Evolutionary conservation across 225 moss, liverwort and hornwort species (phyloP).

Genomic region (Polytrichum formosum): DNA sequence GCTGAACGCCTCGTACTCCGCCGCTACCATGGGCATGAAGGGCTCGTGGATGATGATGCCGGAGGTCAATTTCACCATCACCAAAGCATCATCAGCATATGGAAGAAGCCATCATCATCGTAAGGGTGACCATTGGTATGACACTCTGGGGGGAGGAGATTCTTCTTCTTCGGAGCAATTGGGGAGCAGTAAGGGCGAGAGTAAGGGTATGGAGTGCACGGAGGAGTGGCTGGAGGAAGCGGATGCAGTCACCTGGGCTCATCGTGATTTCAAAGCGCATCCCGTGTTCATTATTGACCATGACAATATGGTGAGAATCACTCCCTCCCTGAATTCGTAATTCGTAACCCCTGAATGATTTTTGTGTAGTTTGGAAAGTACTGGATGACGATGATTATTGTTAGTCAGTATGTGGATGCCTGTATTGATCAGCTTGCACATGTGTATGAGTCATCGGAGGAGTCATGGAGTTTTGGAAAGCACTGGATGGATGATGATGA

Average conservation of each 20-base stretch:
- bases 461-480: neutral
- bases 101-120: too few species aligned
- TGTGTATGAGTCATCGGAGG: neutral
- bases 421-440: neutral
- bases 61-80: neutral
- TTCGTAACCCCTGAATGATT: neutral
- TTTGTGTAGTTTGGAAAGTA: too few species aligned
- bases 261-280: constrained; percentile 53
- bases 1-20: constrained; percentile 33
- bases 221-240: constrained; percentile 54
- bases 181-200: too few species aligned
- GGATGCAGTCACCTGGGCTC: constrained; percentile 36
- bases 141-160: constrained; percentile 2
- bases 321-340: neutral
- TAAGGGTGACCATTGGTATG: too few species aligned
- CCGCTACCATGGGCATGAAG: neutral
- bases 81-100: neutral
- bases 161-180: neutral
- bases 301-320: constrained; percentile 24
- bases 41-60: neutral
- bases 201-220: constrained; percentile 22
- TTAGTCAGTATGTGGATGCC: neutral
- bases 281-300: constrained; percentile 50
- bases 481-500: too few species aligned
- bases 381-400: too few species aligned